Percentiles rank a stretch among this genome's conserved stretches.
These are phyloP conservation scores for Hypoxylon sp. DNA, from an alignment of 2,329 filamentous ascomycete species.

Conservation along the genomic window DNA sequence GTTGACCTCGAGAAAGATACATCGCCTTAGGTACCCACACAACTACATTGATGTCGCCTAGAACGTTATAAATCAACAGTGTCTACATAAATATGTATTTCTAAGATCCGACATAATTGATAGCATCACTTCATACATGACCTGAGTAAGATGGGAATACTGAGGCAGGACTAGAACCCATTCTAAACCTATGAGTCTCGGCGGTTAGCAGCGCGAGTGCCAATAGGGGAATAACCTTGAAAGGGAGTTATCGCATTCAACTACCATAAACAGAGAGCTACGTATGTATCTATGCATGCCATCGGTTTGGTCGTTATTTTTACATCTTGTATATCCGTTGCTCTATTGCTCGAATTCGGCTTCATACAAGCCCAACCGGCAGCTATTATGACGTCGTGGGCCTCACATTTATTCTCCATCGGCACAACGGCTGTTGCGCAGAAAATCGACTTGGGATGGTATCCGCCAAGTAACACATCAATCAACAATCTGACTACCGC, in stretches of 20 bases:
- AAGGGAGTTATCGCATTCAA: background rate
- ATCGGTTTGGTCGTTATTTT: background rate
- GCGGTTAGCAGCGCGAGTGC: slow-evolving; percentile 15
- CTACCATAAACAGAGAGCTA: no score
- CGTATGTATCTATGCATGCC: slow-evolving; percentile 11
- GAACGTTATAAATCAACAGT: slow-evolving; percentile 9
- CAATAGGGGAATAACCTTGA: background rate
- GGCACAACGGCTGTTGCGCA: slow-evolving; percentile 6
- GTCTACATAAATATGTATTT: background rate
- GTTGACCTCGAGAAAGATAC: background rate
- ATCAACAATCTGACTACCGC: slow-evolving; percentile 75
- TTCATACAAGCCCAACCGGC: slow-evolving; percentile 3
- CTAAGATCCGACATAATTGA: background rate
- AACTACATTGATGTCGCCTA: no score
- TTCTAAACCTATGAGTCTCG: slow-evolving; percentile 9
- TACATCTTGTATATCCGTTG: slow-evolving; percentile 5
- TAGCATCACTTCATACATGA: background rate
- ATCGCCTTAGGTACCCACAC: background rate
- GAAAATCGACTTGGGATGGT: slow-evolving; percentile 67
- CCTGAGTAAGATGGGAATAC: slow-evolving; percentile 2
- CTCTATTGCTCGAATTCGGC: slow-evolving; percentile 9
- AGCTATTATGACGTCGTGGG: slow-evolving; percentile 26
- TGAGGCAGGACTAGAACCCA: slow-evolving; percentile 8
- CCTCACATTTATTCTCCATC: slow-evolving; percentile 7
- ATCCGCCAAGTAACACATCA: slow-evolving; percentile 67